Base-by-base conservation (phyloP, 305 asterid genomes). In the Fraxinus greggii region DNA sequence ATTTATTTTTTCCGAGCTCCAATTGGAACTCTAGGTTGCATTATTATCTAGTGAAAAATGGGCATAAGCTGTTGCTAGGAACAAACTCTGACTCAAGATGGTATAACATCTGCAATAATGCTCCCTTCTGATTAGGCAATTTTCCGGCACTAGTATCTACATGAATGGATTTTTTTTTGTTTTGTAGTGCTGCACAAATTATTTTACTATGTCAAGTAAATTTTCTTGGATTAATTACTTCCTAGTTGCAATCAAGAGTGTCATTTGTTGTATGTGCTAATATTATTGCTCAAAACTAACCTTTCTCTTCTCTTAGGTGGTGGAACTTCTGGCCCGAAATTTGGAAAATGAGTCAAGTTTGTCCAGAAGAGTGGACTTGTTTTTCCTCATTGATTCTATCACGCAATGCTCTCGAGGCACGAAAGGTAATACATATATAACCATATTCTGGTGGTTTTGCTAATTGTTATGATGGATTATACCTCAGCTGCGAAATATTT, bases 341-440 rank as follows among this genome's bases (percentile, higher is more conserved):
- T 88, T 95, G 90, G 98, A 93, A 85, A 83, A 78, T 4, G 97
- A 91, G 90, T 87, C 97, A 74, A 92, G 87, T 84, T 87, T 90
- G 79, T 92, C 82, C 87, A 92, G 87, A 91, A 90, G 89, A 81
- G 98, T 95, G 81, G 98, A 95, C 89, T 89, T 95, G 84, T 95
- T 95, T 87, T 95, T 95, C 87, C 98, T 95, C 42, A 96, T 95
- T 75, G 98, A 95, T 88, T 95, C 98, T 61, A 93, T 95, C 86
- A 90, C 95, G 10, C 98, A 95, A 84, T 92, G 89, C 81, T 93
- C 98, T 29, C 89, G 91, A 79, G 91, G 93, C 79, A 84, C 91
- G 84, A 95, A 92, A 91, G 98, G 98, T 95, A 88, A 79, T 70
- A 51, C 54, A 45, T 70, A 65, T 36, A 45, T 48, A 32, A 32